Evolutionary conservation across 169 alveolate genomes (phyloP).

Genomic region (Prorocentrum cordatum): DNA sequence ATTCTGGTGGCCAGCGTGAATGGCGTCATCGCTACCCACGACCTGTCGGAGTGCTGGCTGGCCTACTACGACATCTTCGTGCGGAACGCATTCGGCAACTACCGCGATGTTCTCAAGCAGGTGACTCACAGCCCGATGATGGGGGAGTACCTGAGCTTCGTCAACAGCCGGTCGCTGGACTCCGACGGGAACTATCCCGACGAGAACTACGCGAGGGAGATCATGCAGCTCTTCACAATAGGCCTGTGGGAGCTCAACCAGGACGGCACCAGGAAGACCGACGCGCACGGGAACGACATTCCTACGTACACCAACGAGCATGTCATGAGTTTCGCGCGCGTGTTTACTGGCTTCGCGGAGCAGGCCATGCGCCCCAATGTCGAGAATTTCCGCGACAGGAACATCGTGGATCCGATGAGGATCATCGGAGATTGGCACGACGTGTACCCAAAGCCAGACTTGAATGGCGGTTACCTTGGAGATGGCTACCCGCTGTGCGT

Average conservation of each 20-base stretch:
- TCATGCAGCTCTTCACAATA: slow-evolving; percentile 59
- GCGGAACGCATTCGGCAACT: slow-evolving; percentile 43
- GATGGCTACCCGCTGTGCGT: slow-evolving; percentile 52
- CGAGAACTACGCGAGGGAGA: slow-evolving; percentile 49
- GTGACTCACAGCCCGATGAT: slow-evolving; percentile 38
- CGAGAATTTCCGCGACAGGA: not conserved
- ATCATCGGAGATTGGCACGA: slow-evolving; percentile 31
- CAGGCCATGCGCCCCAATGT: slow-evolving; percentile 30
- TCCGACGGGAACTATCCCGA: slow-evolving; percentile 45
- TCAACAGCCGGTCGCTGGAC: slow-evolving; percentile 29
- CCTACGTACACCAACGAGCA: slow-evolving; percentile 63
- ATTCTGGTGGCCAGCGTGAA: not conserved
- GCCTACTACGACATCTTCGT: slow-evolving; percentile 45
- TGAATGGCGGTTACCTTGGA: slow-evolving; percentile 36
- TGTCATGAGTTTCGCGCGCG: slow-evolving; percentile 57
- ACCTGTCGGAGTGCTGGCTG: slow-evolving; percentile 57
- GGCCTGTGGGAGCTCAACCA: slow-evolving; percentile 52
- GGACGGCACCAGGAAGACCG: slow-evolving; percentile 36
- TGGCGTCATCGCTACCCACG: slow-evolving; percentile 2
- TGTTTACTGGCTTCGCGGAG: slow-evolving; percentile 52
- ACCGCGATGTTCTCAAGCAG: slow-evolving; percentile 3
- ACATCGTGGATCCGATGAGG: slow-evolving; percentile 55
- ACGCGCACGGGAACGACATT: slow-evolving; percentile 1
- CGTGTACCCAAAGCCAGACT: slow-evolving; percentile 40
- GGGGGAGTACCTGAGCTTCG: slow-evolving; percentile 27